These are phyloP conservation scores for Sedum album DNA, from an alignment of 164 flowering plant genomes.

Conservation along the genomic window DNA sequence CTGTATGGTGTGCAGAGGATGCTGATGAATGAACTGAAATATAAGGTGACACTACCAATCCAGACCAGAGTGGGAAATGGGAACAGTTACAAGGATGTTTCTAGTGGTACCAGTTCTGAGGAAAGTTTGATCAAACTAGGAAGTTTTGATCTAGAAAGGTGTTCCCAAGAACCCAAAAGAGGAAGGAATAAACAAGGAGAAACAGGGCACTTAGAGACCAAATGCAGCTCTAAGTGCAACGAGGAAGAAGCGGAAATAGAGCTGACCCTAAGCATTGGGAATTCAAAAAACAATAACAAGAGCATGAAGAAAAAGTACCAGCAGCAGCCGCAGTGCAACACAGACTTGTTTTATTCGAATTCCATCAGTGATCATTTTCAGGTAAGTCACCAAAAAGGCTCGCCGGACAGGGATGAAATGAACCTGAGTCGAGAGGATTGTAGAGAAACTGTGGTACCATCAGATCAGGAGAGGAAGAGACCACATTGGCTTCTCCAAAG, in stretches of 20 bases:
- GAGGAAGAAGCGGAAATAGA: constrained; percentile 41
- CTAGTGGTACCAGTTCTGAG: neutral
- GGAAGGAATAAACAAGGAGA: constrained; percentile 10
- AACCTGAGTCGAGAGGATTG: constrained; percentile 26
- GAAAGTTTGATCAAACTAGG: constrained; percentile 21
- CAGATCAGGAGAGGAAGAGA: constrained; percentile 31
- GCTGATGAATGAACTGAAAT: constrained; percentile 46
- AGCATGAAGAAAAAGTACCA: neutral
- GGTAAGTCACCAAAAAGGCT: neutral
- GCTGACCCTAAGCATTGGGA: constrained; percentile 53
- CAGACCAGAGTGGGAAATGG: constrained; percentile 15
- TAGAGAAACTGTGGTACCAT: constrained; percentile 23
- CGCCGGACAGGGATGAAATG: neutral
- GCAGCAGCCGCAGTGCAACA: constrained; percentile 12
- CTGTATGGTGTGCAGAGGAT: constrained; percentile 54
- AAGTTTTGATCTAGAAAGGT: constrained; percentile 41
- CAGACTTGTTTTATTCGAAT: constrained; percentile 15
- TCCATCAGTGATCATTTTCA: constrained; percentile 17
- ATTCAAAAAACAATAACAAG: constrained; percentile 20
- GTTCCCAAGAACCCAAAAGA: constrained; percentile 18
- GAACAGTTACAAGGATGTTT: no score
- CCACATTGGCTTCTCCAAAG: constrained; percentile 52
- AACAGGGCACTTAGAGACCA: constrained; percentile 14
- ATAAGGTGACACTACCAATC: constrained; percentile 15
- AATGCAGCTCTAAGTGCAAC: constrained; percentile 10